A percentile compares a stretch with the other conserved stretches of the same genome.
These are phyloP conservation scores for Suillus discolor DNA, from an alignment of 768 basidiomycete genomes.

Conservation along the genomic window DNA sequence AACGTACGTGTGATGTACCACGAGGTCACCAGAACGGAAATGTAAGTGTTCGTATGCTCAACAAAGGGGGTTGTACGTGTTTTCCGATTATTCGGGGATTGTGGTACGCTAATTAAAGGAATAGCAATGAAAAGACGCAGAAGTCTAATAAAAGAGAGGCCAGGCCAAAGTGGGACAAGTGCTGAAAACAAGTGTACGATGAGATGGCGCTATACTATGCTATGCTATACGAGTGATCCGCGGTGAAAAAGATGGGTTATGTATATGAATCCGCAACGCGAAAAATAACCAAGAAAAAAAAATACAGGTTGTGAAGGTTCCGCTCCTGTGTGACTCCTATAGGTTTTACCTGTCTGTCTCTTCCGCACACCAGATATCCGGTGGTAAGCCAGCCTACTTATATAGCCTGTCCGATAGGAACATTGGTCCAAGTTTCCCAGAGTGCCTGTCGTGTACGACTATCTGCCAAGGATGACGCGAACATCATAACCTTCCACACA, in stretches of 20 bases:
- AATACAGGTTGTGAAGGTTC: neutral
- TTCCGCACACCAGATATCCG: neutral
- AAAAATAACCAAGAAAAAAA: neutral
- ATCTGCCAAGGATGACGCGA: slow-evolving; percentile 48
- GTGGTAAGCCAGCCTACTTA: slow-evolving; percentile 13
- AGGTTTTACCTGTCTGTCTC: too few species aligned
- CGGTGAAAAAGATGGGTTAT: neutral
- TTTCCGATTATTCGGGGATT: neutral
- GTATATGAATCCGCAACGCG: neutral
- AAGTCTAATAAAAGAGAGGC: neutral
- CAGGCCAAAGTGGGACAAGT: neutral
- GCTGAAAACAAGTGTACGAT: neutral
- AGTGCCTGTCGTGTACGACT: slow-evolving; percentile 37
- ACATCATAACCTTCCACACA: slow-evolving; percentile 58
- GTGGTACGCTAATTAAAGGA: neutral
- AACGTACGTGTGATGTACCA: neutral
- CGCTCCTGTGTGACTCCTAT: neutral
- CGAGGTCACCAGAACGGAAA: neutral
- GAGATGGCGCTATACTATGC: neutral
- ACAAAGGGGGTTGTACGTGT: neutral
- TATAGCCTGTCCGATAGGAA: slow-evolving; percentile 37
- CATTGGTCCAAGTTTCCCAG: slow-evolving; percentile 44
- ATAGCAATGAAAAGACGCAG: neutral
- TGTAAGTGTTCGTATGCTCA: neutral
- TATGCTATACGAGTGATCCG: neutral